Percentiles rank a stretch among this genome's conserved stretches.
These are phyloP conservation scores for Carex myosuroides DNA, from an alignment of 176 grass and related monocot species.

Conservation along the genomic window DNA sequence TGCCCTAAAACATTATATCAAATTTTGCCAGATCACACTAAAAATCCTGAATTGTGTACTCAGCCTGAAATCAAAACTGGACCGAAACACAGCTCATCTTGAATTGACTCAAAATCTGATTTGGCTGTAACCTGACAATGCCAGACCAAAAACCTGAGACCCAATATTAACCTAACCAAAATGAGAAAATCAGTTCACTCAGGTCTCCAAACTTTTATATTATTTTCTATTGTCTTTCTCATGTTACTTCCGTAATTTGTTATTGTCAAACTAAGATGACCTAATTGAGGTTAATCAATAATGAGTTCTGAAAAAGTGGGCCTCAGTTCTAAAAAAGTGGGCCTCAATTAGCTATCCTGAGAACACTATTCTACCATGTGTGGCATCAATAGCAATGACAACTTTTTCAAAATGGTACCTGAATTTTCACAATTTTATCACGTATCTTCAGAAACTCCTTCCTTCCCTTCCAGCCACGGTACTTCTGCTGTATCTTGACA, in stretches of 20 bases:
- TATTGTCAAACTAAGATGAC: background rate
- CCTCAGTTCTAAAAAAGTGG: background rate
- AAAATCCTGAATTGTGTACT: background rate
- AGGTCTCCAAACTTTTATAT: background rate
- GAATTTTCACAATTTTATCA: conserved; percentile 66
- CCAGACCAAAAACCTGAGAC: background rate
- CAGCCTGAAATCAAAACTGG: background rate
- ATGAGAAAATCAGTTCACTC: background rate
- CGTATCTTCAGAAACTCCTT: conserved; percentile 61
- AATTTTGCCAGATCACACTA: background rate
- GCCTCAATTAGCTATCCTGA: background rate
- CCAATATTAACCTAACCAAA: background rate
- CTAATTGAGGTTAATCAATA: background rate
- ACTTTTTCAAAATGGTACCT: conserved; percentile 34
- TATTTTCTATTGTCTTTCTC: background rate
- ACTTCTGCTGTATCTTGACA: conserved; percentile 73
- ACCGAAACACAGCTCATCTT: background rate
- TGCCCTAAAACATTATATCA: background rate
- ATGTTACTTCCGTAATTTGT: background rate
- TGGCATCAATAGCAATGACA: background rate
- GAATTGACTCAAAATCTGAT: background rate
- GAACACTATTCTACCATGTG: background rate
- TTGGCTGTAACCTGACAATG: background rate
- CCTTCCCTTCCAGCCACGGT: conserved; percentile 73
- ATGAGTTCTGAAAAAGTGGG: background rate